Percentiles rank a stretch among this genome's conserved stretches.
phyloP scores from a whole-genome alignment of 2,329 filamentous ascomycete genomes.

The Atkinsonella texensis region DNA sequence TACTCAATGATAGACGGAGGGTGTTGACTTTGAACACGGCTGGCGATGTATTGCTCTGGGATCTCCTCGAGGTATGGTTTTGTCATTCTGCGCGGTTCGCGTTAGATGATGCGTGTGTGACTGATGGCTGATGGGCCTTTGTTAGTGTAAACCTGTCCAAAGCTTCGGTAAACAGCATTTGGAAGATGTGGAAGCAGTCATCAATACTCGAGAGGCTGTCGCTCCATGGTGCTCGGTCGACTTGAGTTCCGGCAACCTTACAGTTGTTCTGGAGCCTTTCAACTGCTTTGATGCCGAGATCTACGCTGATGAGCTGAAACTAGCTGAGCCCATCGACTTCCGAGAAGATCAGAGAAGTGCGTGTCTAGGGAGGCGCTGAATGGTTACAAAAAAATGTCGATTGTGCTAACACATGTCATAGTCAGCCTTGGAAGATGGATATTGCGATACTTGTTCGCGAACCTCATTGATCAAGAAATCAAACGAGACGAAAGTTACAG shows the following conservation, averaged over 20 bases:
- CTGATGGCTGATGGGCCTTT: too few relatives aligned
- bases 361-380: background rate
- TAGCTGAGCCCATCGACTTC: conserved; percentile 67
- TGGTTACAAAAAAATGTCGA: background rate
- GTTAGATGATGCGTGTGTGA: too few relatives aligned
- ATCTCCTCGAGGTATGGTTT: conserved; percentile 64
- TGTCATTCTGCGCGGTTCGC: background rate
- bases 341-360: conserved; percentile 86
- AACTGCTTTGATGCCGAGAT: conserved; percentile 97
- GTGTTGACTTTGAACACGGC: conserved; percentile 90
- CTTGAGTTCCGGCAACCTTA: conserved; percentile 81
- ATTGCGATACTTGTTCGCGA: conserved; percentile 79
- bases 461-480: conserved; percentile 83
- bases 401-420: conserved; percentile 24
- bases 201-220: conserved; percentile 81
- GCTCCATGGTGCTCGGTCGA: conserved; percentile 96
- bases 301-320: conserved; percentile 78
- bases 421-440: conserved; percentile 97
- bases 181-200: conserved; percentile 76
- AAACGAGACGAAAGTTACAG: conserved; percentile 65
- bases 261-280: conserved; percentile 83
- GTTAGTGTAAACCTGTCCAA: conserved; percentile 69
- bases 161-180: conserved; percentile 92
- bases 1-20: conserved; percentile 81
- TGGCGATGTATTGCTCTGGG: conserved; percentile 90